phyloP scores from a whole-genome alignment of 305 asterid genomes.

The Plantago lanceolata region DNA sequence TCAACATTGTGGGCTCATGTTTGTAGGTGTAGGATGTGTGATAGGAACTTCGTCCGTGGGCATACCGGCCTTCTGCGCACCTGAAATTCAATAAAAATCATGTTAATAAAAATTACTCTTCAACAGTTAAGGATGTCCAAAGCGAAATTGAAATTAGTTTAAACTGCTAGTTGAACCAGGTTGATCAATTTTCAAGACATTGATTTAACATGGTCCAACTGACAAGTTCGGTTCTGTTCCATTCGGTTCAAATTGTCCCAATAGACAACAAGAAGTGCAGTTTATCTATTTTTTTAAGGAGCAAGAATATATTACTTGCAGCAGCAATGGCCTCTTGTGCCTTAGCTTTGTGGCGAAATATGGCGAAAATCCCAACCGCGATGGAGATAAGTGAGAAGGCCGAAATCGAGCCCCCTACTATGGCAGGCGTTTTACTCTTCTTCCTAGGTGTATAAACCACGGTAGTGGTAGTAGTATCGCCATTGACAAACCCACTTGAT shows the following conservation, averaged over 20 bases:
- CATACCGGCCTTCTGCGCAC: neutral
- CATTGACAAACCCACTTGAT: neutral
- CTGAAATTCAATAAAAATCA: conserved; percentile 3
- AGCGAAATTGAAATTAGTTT: no score
- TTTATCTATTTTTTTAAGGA: neutral
- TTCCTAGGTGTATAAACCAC: neutral
- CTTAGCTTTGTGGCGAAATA: conserved; percentile 30
- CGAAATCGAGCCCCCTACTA: conserved; percentile 23
- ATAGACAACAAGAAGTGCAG: no score
- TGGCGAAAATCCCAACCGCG: conserved; percentile 25
- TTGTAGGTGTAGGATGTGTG: neutral
- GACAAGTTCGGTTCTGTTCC: no score
- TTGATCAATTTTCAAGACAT: no score
- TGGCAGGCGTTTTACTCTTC: conserved; percentile 22
- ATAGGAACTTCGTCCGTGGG: conserved; percentile 26
- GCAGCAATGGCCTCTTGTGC: conserved; percentile 33
- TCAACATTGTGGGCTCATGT: conserved; percentile 14
- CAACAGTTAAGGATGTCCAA: no score
- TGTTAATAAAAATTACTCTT: neutral
- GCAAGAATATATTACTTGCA: conserved; percentile 5
- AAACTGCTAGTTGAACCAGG: no score
- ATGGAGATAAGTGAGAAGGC: conserved; percentile 22
- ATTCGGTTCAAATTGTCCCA: no score
- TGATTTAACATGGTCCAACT: no score
- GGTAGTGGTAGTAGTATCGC: neutral